Evolutionary conservation across 768 basidiomycete species (phyloP).

Genomic region (Agrocybe chaxingu): DNA sequence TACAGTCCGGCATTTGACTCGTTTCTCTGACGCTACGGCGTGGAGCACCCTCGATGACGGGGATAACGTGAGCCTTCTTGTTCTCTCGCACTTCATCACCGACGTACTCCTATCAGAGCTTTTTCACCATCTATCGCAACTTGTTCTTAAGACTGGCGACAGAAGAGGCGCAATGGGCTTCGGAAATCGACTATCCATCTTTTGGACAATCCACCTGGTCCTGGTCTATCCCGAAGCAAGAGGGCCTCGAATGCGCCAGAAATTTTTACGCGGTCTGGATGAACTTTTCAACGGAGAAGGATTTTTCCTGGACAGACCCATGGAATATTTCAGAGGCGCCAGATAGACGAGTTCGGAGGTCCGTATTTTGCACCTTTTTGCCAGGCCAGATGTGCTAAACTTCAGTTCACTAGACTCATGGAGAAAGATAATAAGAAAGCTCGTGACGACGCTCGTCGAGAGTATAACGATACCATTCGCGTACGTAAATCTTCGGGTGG

Average conservation of each 20-base stretch:
- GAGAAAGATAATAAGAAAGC: conserved; percentile 95
- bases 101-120: conserved; percentile 51
- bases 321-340: conserved; percentile 86
- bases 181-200: conserved; percentile 58
- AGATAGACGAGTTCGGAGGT: conserved; percentile 82
- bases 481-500: conserved; percentile 40
- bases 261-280: conserved; percentile 85
- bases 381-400: background rate
- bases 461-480: conserved; percentile 90
- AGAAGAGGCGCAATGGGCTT: conserved; percentile 62
- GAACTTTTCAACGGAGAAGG: conserved; percentile 83
- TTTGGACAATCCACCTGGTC: conserved; percentile 81
- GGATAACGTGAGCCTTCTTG: conserved; percentile 43
- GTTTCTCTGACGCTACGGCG: conserved; percentile 75
- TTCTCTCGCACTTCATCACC: conserved; percentile 1
- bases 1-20: conserved; percentile 73
- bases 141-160: conserved; percentile 79
- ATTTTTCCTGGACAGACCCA: conserved; percentile 83
- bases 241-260: conserved; percentile 49
- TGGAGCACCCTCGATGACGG: conserved; percentile 67
- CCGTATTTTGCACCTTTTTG: background rate
- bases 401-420: conserved; percentile 58
- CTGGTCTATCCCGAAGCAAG: conserved; percentile 54
- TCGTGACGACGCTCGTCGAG: conserved; percentile 80
- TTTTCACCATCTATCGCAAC: conserved; percentile 86